Percentiles rank a stretch among this genome's conserved stretches.
Conservation (phyloP, 164 flowering plant genomes). For the Magnolia kwangsiensis region DNA sequence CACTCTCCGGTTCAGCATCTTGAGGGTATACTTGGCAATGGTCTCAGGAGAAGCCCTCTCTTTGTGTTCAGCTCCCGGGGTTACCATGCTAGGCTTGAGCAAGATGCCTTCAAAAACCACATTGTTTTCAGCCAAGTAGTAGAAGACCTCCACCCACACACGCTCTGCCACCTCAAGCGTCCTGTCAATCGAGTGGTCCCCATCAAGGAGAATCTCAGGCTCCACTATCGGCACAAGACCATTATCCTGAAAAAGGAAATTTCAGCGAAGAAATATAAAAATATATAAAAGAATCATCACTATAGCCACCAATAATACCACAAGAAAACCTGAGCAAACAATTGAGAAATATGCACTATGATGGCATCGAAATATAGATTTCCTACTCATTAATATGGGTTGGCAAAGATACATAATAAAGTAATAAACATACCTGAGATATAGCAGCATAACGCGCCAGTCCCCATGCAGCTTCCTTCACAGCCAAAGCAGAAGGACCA, state of each 20-base stretch:
- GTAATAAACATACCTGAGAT: conserved; percentile 54
- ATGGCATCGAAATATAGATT: too few species aligned
- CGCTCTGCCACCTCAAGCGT: conserved; percentile 76
- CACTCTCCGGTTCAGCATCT: conserved; percentile 68
- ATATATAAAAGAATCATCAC: not conserved
- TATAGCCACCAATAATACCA: not conserved
- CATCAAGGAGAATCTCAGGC: conserved; percentile 88
- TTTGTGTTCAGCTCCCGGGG: conserved; percentile 86
- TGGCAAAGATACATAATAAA: too few species aligned
- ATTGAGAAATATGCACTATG: too few species aligned
- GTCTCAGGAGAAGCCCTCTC: conserved; percentile 74
- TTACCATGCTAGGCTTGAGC: conserved; percentile 90
- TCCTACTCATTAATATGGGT: too few species aligned
- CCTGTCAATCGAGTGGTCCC: conserved; percentile 76
- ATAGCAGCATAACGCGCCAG: conserved; percentile 96
- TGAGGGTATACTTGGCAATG: conserved; percentile 65
- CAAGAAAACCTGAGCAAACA: not conserved
- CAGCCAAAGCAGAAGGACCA: conserved; percentile 91
- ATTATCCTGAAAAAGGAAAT: conserved; percentile 47
- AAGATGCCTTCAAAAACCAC: conserved; percentile 72
- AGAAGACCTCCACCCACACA: conserved; percentile 84
- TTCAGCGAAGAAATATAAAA: not conserved
- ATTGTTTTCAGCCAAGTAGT: conserved; percentile 74
- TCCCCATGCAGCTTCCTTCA: conserved; percentile 97
- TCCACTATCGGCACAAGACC: conserved; percentile 86